Evolutionary conservation across 495 filamentous ascomycete species (phyloP), one percentile per base, ranked within the genome.

Genomic region (Margaritispora aquatica): DNA sequence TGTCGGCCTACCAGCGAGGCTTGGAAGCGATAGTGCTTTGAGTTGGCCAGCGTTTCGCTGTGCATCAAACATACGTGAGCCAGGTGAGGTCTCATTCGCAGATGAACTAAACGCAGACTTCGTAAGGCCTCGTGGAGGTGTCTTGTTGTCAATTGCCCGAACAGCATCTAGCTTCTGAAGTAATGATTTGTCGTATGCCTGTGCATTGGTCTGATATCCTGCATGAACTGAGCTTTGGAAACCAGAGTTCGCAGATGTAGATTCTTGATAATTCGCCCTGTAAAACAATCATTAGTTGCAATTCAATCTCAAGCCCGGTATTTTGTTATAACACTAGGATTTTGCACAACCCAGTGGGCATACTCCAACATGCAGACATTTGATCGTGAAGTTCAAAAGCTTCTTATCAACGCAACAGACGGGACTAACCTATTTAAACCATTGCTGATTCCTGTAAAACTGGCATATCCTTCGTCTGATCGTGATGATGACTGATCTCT

Each of bases 161-260:
- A 55, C 79, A 68, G 72, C 84, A 80, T 74, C 88, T 75, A 75
- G 84, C 68, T 88, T 92, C 48, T 88, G 89, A 24, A 94, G 72
- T 53, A 93, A 73, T 58, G 87, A 85, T 67, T 86, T 86, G 64
- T 95, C 91, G 66, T 94, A 94, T 26, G 83, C 82, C 63, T 88
- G 83, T 17, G 82, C 86, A 58, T 78, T 83, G 67, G 76, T 73
- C 76, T 87, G 74, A 26, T 70, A 79, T 55, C 75, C 72, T 58
- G 77, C 68, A 54, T 80, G 76, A 52, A 65, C 73, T 64, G 50
- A 74, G 63, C 60, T 73, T 75, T 72, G 71, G 70, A 63, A 66
- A 31, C 66, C 38, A 52, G 63, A 57, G 55, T 51, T 51, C 19
- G 58, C 51, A 49, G 57, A 26, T 49, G 60, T n/a, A 41, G 66